These are phyloP conservation scores for Xanthoparmelia taractica DNA, from an alignment of 495 filamentous ascomycete genomes.

Conservation along the genomic window DNA sequence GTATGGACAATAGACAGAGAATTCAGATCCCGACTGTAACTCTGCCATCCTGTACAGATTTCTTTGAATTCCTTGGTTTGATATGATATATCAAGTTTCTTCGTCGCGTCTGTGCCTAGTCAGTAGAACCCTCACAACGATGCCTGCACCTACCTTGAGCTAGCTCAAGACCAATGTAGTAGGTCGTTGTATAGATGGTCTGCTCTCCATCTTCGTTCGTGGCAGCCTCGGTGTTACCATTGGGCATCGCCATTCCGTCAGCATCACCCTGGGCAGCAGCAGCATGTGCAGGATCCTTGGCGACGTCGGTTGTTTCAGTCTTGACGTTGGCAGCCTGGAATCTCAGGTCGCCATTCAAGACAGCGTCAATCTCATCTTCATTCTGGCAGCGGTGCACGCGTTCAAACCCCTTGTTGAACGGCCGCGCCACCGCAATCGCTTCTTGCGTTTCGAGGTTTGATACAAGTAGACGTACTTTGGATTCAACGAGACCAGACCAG, in stretches of 20 bases:
- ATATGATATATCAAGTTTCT: slow-evolving; percentile 55
- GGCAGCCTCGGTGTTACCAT: slow-evolving; percentile 36
- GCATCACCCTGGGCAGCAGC: slow-evolving; percentile 43
- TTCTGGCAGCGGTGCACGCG: slow-evolving; percentile 64
- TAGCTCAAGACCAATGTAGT: slow-evolving; percentile 77
- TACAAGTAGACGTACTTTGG: slow-evolving; percentile 78
- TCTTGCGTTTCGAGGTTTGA: slow-evolving; percentile 65
- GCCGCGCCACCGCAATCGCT: slow-evolving; percentile 74
- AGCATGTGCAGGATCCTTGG: slow-evolving; percentile 47
- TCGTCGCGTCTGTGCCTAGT: slow-evolving; percentile 37
- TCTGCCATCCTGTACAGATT: slow-evolving; percentile 56
- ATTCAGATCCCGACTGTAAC: slow-evolving; percentile 56
- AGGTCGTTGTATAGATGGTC: slow-evolving; percentile 75
- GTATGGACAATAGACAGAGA: slow-evolving; percentile 66
- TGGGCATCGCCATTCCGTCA: slow-evolving; percentile 35
- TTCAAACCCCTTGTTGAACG: slow-evolving; percentile 89
- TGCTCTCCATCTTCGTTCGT: slow-evolving; percentile 33
- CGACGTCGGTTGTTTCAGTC: slow-evolving; percentile 51
- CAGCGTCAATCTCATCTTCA: slow-evolving; percentile 60
- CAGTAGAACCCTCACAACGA: slow-evolving; percentile 23
- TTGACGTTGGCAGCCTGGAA: slow-evolving; percentile 56
- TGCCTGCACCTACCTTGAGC: slow-evolving; percentile 49
- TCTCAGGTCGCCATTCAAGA: slow-evolving; percentile 62
- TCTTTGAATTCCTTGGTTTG: slow-evolving; percentile 69
- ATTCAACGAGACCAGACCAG: slow-evolving; percentile 91